These are phyloP conservation scores for Candida glucosophila DNA, from an alignment of 1,139 yeast species.

Conservation along the genomic window DNA sequence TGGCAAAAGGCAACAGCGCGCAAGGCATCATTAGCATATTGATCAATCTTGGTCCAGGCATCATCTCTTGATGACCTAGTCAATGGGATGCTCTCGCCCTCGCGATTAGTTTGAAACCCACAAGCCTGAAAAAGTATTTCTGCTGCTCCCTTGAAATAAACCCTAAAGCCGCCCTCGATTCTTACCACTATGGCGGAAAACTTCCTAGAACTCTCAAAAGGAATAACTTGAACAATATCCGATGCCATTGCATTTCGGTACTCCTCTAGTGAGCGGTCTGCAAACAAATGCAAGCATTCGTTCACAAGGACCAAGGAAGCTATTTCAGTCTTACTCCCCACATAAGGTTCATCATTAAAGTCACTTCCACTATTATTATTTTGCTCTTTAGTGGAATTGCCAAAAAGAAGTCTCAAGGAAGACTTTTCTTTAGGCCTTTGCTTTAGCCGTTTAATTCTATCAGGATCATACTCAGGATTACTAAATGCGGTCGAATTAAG, in stretches of 20 bases:
- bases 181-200: conserved; percentile 80
- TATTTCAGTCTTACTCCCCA: conserved; percentile 93
- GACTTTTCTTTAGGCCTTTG: conserved; percentile 22
- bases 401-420: conserved; percentile 12
- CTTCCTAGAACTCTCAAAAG: conserved; percentile 88
- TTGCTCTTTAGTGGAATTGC: conserved; percentile 6
- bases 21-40: conserved; percentile 67
- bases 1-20: conserved; percentile 84
- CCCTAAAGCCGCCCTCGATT: conserved; percentile 42
- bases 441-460: conserved; percentile 19
- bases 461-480: conserved; percentile 38
- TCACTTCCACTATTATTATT: conserved; percentile 14
- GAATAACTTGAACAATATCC: conserved; percentile 60
- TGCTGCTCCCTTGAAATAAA: conserved; percentile 88
- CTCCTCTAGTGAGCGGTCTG: conserved; percentile 27
- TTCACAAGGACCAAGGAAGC: conserved; percentile 71
- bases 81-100: conserved; percentile 13
- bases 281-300: conserved; percentile 41
- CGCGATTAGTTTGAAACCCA: conserved; percentile 19
- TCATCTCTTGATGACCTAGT: conserved; percentile 25
- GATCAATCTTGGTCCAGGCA: conserved; percentile 41
- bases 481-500: conserved; percentile 89
- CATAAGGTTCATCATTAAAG: conserved; percentile 45
- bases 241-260: conserved; percentile 28
- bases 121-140: conserved; percentile 72